Conservation (phyloP, 768 basidiomycete species). For the Suillus occidentalis region DNA sequence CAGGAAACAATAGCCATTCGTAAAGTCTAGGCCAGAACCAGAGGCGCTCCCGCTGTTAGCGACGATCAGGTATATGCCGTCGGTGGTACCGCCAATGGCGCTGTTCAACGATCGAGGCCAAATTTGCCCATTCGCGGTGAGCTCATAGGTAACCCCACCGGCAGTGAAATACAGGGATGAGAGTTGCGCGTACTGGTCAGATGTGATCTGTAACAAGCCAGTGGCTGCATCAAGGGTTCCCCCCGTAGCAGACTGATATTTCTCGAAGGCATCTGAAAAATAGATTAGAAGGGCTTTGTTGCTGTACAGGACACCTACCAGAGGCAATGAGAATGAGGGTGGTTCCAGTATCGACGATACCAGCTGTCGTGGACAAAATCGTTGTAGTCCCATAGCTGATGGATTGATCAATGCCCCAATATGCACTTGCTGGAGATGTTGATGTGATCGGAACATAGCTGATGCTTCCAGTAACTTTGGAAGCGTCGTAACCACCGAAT, state of each 20-base stretch:
- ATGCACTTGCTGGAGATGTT: conserved; percentile 30
- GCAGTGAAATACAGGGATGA: conserved; percentile 10
- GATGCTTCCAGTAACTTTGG: conserved; percentile 34
- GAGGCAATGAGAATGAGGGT: no score
- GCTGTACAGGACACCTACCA: no score
- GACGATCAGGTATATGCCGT: conserved; percentile 18
- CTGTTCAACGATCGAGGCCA: conserved; percentile 24
- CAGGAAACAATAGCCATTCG: conserved; percentile 11
- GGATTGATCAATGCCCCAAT: conserved; percentile 36
- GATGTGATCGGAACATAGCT: conserved; percentile 30
- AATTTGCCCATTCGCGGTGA: not conserved
- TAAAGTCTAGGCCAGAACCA: conserved; percentile 10
- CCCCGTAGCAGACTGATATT: conserved; percentile 7
- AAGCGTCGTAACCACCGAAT: conserved; percentile 35
- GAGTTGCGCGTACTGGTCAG: conserved; percentile 6
- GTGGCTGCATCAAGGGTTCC: conserved; percentile 12
- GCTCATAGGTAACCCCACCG: conserved; percentile 1
- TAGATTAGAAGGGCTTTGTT: no score
- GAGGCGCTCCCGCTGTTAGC: not conserved
- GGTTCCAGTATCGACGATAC: no score
- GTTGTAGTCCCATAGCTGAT: not conserved
- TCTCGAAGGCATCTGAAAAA: no score
- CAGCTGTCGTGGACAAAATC: no score
- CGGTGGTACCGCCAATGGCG: conserved; percentile 15
- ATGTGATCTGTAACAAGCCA: conserved; percentile 13